These are phyloP conservation scores for Blastocystis sp. DNA, from an alignment of 352 stramenopile species.

Conservation along the genomic window DNA sequence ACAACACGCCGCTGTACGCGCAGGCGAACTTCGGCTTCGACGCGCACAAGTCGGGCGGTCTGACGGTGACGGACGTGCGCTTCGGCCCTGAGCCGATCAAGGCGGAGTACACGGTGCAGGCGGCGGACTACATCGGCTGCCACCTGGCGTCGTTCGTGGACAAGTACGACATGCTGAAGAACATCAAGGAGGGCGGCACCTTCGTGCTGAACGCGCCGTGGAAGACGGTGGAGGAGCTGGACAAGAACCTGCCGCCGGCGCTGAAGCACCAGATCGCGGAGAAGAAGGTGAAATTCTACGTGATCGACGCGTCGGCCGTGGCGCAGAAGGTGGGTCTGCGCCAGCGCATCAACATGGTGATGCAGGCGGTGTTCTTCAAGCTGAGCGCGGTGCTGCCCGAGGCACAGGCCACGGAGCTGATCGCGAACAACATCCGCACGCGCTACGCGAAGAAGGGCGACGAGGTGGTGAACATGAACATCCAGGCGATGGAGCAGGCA, in stretches of 20 bases:
- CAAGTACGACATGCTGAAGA: conserved; percentile 76
- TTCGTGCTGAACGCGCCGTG: conserved; percentile 53
- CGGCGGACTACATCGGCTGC: conserved; percentile 75
- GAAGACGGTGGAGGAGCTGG: conserved; percentile 71
- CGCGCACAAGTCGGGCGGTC: conserved; percentile 75
- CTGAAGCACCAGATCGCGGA: conserved; percentile 73
- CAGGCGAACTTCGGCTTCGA: conserved; percentile 77
- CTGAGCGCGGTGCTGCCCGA: conserved; percentile 7
- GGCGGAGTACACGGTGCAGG: conserved; percentile 68
- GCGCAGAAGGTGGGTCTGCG: conserved; percentile 73
- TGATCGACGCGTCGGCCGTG: conserved; percentile 67
- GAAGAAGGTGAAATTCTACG: conserved; percentile 69
- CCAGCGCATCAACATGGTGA: conserved; percentile 76
- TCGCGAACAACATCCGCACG: not conserved
- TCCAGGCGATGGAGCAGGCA: conserved; percentile 30
- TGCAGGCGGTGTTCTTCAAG: conserved; percentile 66
- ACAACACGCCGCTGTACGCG: conserved; percentile 73
- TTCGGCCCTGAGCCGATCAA: conserved; percentile 67
- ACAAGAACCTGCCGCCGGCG: conserved; percentile 72
- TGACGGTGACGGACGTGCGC: conserved; percentile 73
- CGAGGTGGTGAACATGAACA: conserved; percentile 54
- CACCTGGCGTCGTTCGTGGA: conserved; percentile 75
- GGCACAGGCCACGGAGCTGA: not conserved
- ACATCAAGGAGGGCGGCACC: conserved; percentile 73
- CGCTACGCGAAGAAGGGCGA: conserved; percentile 44